phyloP scores from a whole-genome alignment of 129 eudicot species.

The Tagetes patula region DNA sequence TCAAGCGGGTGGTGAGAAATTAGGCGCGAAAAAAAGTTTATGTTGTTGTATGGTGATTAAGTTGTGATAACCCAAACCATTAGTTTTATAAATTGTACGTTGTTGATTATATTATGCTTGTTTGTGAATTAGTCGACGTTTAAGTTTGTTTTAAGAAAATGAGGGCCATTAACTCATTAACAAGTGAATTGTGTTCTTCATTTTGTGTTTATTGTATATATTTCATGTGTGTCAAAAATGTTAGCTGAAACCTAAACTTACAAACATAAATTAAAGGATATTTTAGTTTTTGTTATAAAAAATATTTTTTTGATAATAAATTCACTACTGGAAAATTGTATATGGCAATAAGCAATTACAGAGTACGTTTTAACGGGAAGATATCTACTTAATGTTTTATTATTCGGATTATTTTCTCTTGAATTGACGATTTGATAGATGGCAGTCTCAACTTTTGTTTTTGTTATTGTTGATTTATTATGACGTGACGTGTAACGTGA shows the following conservation, averaged over 20 bases:
- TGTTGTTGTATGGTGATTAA: constrained; percentile 23
- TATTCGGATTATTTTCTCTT: too few relatives aligned
- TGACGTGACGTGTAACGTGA: too few relatives aligned
- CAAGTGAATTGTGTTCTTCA: neutral
- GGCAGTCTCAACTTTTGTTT: too few relatives aligned
- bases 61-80: constrained; percentile 20
- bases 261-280: neutral
- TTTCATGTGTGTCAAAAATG: neutral
- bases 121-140: neutral
- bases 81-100: neutral
- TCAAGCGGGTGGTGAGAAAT: constrained; percentile 30
- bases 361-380: too few relatives aligned
- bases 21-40: constrained; percentile 27
- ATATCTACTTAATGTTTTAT: too few relatives aligned
- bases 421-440: too few relatives aligned
- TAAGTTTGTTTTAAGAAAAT: neutral
- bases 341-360: too few relatives aligned
- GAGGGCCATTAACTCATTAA: neutral
- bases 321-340: too few relatives aligned
- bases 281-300: too few relatives aligned
- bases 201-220: neutral
- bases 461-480: too few relatives aligned
- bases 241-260: neutral
- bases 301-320: too few relatives aligned
- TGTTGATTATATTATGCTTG: neutral